Evolutionary conservation across 176 grass and related monocot species (phyloP).

Genomic region (Cenchrus fungigraminus): DNA sequence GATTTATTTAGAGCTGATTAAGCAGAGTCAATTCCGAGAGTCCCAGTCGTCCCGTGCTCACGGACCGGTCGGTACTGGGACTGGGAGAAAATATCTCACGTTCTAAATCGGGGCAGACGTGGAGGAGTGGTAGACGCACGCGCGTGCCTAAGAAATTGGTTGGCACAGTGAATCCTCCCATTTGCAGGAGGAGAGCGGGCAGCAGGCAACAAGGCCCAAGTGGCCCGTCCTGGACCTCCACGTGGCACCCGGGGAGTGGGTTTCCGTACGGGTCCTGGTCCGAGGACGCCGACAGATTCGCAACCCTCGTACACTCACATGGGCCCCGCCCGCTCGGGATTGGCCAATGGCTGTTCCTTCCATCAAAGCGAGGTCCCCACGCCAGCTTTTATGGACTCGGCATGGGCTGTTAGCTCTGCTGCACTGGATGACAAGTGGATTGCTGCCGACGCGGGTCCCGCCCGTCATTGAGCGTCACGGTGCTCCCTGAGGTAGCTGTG

Average conservation of each 20-base stretch:
- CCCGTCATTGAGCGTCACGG: neutral
- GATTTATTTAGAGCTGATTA: no score
- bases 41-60: no score
- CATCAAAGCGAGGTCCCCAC: neutral
- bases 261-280: constrained; percentile 42
- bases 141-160: neutral
- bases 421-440: neutral
- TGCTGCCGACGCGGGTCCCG: fast-evolving
- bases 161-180: neutral
- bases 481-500: neutral
- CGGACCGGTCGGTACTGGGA: no score
- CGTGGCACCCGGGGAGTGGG: neutral
- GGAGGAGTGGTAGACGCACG: neutral
- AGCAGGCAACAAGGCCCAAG: neutral
- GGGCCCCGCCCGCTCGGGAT: constrained; percentile 15
- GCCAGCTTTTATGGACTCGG: neutral
- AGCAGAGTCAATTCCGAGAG: neutral
- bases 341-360: neutral
- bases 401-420: no score
- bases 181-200: neutral
- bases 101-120: neutral
- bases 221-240: neutral
- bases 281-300: constrained; percentile 47
- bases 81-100: no score
- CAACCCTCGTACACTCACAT: constrained; percentile 45